These are phyloP conservation scores for Termitomyces sp. DNA, from an alignment of 768 basidiomycete genomes.

Conservation along the genomic window DNA sequence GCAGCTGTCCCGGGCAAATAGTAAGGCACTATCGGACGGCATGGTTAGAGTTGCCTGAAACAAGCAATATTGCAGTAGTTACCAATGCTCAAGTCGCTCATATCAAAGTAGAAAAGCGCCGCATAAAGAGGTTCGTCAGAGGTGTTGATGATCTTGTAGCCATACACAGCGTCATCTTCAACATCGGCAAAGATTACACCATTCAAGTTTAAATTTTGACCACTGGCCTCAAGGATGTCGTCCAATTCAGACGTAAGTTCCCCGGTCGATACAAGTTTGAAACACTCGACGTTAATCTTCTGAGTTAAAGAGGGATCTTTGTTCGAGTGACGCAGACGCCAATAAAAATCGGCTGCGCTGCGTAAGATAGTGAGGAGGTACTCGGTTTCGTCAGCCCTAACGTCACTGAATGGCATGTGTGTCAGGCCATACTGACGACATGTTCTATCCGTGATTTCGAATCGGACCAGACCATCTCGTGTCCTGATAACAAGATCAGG, in stretches of 20 bases:
- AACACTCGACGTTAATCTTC: not conserved
- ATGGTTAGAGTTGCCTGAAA: not conserved
- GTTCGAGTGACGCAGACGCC: not conserved
- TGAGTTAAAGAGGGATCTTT: not conserved
- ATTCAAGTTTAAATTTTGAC: not conserved
- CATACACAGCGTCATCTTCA: not conserved
- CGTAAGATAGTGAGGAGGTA: not conserved
- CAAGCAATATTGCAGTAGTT: not conserved
- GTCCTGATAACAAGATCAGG: conserved; percentile 1
- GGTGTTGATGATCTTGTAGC: conserved; percentile 1
- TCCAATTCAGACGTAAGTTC: not conserved
- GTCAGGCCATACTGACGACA: not conserved
- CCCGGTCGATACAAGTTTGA: not conserved
- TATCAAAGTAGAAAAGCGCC: conserved; percentile 8
- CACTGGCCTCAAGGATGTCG: not conserved
- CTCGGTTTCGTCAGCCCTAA: not conserved
- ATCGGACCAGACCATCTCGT: not conserved
- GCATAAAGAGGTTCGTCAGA: not conserved
- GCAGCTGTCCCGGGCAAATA: not conserved
- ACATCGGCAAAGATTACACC: not conserved
- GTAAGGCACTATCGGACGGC: not conserved
- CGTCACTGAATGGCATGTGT: not conserved
- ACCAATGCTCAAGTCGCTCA: conserved; percentile 7
- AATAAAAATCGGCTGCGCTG: conserved; percentile 6
- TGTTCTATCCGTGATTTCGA: not conserved